Conservation (phyloP, 306 rosid genomes). For the Inga leiocalycina region DNA sequence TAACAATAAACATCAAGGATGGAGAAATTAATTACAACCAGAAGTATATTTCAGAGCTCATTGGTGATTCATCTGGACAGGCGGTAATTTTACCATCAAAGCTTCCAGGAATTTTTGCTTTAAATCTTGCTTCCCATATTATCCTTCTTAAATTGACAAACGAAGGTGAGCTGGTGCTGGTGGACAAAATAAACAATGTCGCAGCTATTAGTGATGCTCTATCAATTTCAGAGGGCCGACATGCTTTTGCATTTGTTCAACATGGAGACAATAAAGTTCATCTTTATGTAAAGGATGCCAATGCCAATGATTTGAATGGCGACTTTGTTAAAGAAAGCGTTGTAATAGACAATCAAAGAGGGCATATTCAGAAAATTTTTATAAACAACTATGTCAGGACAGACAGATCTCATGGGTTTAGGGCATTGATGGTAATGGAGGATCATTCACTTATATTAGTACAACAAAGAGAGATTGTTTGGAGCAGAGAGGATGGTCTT, state of each 20-base stretch:
- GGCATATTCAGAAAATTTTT: constrained; percentile 71
- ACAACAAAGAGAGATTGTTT: constrained; percentile 95
- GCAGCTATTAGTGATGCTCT: constrained; percentile 75
- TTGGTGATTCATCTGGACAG: constrained; percentile 57
- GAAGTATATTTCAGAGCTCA: constrained; percentile 57
- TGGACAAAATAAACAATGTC: constrained; percentile 61
- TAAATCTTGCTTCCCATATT: constrained; percentile 49
- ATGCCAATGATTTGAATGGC: constrained; percentile 62
- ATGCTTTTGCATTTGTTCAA: constrained; percentile 74
- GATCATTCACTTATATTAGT: constrained; percentile 89
- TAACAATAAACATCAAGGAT: constrained; percentile 57
- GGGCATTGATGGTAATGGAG: constrained; percentile 93
- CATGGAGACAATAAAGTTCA: constrained; percentile 64
- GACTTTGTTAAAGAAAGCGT: constrained; percentile 77
- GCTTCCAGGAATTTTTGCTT: constrained; percentile 73
- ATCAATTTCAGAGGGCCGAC: constrained; percentile 70
- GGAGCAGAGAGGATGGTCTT: constrained; percentile 98
- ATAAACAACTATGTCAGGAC: constrained; percentile 83
- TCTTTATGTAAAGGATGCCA: constrained; percentile 63
- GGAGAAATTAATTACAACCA: constrained; percentile 61
- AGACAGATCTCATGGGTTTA: constrained; percentile 87
- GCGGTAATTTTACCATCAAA: constrained; percentile 65
- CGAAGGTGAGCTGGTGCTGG: constrained; percentile 69
- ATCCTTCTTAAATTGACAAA: constrained; percentile 59
- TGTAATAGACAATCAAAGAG: constrained; percentile 72